These are phyloP conservation scores for Solanum corneliomulleri DNA, from an alignment of 257 asterid genomes.

Conservation along the genomic window DNA sequence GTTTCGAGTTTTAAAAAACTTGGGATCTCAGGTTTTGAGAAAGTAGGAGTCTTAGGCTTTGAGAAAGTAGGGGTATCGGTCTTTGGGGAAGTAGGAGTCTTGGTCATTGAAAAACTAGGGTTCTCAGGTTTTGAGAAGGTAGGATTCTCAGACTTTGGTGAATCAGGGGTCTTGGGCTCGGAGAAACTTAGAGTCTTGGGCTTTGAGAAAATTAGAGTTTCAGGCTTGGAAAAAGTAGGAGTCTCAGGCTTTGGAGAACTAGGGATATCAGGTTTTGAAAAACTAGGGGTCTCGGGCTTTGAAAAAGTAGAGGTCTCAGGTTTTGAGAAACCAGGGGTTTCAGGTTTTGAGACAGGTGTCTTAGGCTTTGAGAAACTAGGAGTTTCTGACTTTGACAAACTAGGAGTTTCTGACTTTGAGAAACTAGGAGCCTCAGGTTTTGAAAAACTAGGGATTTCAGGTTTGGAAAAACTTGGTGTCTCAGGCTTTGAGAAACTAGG, in stretches of 20 bases:
- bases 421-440: fast-evolving
- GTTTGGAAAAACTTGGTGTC: background rate
- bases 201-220: background rate
- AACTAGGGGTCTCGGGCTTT: background rate
- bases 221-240: background rate
- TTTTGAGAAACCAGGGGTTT: too few relatives aligned
- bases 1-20: background rate
- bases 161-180: background rate
- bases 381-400: fast-evolving
- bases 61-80: too few relatives aligned
- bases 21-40: background rate
- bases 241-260: background rate
- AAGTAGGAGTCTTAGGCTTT: background rate
- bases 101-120: too few relatives aligned
- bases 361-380: background rate
- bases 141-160: background rate
- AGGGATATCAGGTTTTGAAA: fast-evolving
- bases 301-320: fast-evolving
- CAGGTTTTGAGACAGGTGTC: background rate
- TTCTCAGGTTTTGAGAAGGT: background rate
- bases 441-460: background rate
- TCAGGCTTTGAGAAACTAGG: background rate
- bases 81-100: background rate
- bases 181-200: background rate
- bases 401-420: background rate